phyloP scores from a whole-genome alignment of 305 asterid species.

The Euphrasia arctica region DNA sequence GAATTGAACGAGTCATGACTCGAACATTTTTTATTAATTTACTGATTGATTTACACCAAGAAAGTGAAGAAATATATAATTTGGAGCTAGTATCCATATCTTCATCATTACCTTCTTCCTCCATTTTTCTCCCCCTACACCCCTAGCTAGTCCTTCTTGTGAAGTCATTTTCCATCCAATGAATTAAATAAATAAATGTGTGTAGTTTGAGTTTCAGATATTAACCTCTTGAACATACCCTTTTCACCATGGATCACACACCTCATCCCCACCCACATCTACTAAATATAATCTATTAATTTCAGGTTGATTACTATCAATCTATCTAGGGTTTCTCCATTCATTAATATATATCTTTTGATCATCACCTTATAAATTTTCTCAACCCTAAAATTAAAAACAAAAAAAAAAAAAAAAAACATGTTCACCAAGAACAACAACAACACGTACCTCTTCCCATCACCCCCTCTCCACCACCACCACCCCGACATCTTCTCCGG shows the following conservation, averaged over 20 bases:
- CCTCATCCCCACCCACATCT: not conserved
- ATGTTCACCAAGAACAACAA: conserved; percentile 31
- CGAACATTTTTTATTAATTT: not conserved
- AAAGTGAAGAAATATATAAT: no score
- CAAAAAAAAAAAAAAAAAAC: not conserved
- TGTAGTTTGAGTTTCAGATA: conserved; percentile 15
- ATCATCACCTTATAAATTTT: conserved; percentile 8
- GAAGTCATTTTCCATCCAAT: conserved; percentile 20
- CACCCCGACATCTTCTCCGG: conserved; percentile 35
- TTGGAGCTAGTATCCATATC: conserved; percentile 1
- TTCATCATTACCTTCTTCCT: conserved; percentile 26
- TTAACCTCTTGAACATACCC: conserved; percentile 26
- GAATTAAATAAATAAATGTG: not conserved
- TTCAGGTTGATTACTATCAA: conserved; percentile 19
- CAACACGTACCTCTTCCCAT: conserved; percentile 37
- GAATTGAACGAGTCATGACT: not conserved
- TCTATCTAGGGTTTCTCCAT: conserved; percentile 20
- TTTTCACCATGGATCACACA: conserved; percentile 20
- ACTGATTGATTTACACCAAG: no score
- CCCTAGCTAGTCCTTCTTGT: conserved; percentile 22
- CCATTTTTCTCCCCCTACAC: conserved; percentile 22
- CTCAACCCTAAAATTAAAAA: not conserved
- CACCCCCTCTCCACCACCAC: conserved; percentile 36
- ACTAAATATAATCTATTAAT: not conserved
- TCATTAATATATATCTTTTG: not conserved